These are phyloP conservation scores for Leccinellum albellum DNA, from an alignment of 768 basidiomycete genomes.

Conservation along the genomic window DNA sequence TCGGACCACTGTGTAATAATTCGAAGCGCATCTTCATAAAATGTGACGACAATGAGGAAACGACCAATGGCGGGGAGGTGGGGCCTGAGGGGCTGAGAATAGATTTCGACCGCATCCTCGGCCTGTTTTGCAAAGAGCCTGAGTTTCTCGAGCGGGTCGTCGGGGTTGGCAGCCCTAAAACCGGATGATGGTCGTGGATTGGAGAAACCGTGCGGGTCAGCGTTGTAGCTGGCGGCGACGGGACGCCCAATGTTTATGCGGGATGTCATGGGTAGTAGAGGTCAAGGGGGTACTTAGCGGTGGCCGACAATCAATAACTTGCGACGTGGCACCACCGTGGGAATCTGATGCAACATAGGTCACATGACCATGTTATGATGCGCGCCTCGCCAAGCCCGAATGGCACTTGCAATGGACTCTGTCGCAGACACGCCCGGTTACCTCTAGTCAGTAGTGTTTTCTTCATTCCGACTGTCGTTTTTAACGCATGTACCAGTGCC, in stretches of 20 bases:
- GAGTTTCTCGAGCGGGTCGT: constrained; percentile 78
- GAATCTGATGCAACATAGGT: constrained; percentile 12
- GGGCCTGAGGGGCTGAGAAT: constrained; percentile 90
- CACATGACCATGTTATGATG: constrained; percentile 19
- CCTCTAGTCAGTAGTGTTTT: constrained; percentile 26
- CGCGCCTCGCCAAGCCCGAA: background rate
- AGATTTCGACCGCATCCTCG: constrained; percentile 91
- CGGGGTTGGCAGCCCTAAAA: constrained; percentile 76
- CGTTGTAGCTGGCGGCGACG: constrained; percentile 51
- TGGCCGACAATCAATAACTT: background rate
- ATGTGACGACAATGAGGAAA: constrained; percentile 97
- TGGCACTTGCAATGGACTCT: background rate
- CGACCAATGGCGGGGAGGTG: constrained; percentile 92
- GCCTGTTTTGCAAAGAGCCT: constrained; percentile 66
- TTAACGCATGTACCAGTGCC: constrained; percentile 32
- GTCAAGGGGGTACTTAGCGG: background rate
- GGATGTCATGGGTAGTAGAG: constrained; percentile 55
- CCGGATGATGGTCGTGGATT: constrained; percentile 67
- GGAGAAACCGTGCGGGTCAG: constrained; percentile 77
- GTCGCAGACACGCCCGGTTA: constrained; percentile 19
- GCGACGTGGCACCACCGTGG: constrained; percentile 29
- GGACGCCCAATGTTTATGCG: constrained; percentile 82
- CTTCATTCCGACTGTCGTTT: background rate
- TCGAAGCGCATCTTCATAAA: constrained; percentile 92
- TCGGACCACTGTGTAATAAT: constrained; percentile 95